phyloP scores from a whole-genome alignment of 1,284 basidiomycete species.

The Ganoderma lingzhi region DNA sequence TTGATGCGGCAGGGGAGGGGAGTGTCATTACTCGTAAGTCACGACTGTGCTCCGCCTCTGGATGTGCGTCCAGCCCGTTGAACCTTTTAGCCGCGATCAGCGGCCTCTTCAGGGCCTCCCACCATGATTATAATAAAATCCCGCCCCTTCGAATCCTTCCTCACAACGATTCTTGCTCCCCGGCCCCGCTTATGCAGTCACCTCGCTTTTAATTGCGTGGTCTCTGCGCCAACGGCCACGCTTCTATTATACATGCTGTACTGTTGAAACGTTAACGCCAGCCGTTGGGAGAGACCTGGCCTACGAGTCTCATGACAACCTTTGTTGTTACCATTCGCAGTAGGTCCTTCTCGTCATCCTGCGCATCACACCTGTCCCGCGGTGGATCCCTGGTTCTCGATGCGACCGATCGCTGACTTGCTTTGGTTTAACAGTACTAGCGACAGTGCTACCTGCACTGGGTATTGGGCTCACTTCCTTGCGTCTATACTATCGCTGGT shows the following conservation, averaged over 20 bases:
- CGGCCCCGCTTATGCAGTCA: constrained; percentile 16
- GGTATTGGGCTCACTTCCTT: constrained; percentile 37
- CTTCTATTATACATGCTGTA: constrained; percentile 15
- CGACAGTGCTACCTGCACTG: constrained; percentile 37
- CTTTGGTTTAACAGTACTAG: constrained; percentile 27
- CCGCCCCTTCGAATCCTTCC: neutral
- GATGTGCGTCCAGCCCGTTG: constrained; percentile 2
- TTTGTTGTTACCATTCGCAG: constrained; percentile 32
- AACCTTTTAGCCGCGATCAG: constrained; percentile 15
- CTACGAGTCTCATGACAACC: constrained; percentile 17
- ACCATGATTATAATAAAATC: constrained; percentile 16
- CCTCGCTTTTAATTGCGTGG: constrained; percentile 7
- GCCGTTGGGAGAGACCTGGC: constrained; percentile 7
- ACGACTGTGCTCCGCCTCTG: neutral
- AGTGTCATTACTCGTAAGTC: neutral
- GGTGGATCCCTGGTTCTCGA: neutral
- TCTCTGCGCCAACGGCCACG: neutral
- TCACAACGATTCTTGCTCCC: constrained; percentile 2
- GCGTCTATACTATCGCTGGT: constrained; percentile 36
- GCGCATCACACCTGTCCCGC: neutral
- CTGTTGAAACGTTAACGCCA: neutral
- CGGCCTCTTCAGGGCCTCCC: constrained; percentile 7
- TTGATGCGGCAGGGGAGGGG: neutral
- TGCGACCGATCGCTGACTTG: neutral
- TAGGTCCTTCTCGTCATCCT: constrained; percentile 9